Conservation (phyloP, 331 rosid species). For the Telfairia occidentalis region DNA sequence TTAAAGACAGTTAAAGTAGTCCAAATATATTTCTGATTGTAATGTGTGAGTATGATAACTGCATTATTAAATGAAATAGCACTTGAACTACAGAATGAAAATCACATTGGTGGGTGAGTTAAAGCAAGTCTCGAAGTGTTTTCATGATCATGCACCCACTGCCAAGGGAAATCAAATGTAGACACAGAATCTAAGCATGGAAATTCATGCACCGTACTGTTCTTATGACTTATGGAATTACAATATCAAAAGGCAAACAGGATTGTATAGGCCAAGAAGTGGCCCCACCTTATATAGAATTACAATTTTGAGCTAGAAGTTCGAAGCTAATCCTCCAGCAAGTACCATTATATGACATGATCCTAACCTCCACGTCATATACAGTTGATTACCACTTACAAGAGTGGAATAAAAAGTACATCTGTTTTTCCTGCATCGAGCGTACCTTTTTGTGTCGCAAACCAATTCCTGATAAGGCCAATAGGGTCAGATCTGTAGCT, state of each 20-base stretch:
- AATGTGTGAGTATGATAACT: neutral
- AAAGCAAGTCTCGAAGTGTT: neutral
- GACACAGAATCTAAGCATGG: neutral
- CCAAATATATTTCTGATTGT: neutral
- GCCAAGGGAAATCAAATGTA: neutral
- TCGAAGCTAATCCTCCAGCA: neutral
- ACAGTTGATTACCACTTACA: neutral
- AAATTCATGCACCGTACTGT: neutral
- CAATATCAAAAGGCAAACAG: neutral
- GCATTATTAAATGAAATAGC: neutral
- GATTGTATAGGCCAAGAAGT: neutral
- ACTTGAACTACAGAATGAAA: neutral
- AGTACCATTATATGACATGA: neutral
- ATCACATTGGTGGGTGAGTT: neutral
- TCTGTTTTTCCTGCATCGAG: conserved; percentile 1
- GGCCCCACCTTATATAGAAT: neutral
- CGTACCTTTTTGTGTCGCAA: conserved; percentile 72
- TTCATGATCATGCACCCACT: neutral
- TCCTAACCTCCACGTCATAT: neutral
- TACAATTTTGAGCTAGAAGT: neutral
- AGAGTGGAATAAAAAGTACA: neutral
- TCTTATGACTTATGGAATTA: neutral
- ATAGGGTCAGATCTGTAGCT: conserved; percentile 80
- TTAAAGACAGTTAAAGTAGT: neutral
- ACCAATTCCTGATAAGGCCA: conserved; percentile 93